Conservation (phyloP, 768 basidiomycete genomes). For the Glaciozyma martinii region DNA sequence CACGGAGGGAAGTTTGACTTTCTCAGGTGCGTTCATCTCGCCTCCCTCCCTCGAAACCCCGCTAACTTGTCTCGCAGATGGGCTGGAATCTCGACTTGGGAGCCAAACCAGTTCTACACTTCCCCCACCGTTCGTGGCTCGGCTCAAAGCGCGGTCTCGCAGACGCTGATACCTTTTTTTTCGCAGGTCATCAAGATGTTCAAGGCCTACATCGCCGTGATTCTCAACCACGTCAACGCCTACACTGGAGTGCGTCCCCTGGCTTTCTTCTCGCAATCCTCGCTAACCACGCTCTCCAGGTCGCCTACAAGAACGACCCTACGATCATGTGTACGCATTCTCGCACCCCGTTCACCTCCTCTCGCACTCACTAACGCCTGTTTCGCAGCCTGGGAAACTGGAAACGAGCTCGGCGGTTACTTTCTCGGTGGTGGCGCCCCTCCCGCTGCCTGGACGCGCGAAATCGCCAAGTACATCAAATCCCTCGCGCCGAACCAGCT, state of each 20-base stretch:
- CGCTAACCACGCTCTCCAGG: slow-evolving; percentile 1
- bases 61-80: slow-evolving; percentile 27
- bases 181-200: slow-evolving; percentile 32
- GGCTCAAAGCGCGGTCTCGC: neutral
- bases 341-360: neutral
- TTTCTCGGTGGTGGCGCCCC: slow-evolving; percentile 36
- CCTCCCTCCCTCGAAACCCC: neutral
- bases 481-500: slow-evolving; percentile 37
- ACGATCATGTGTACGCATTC: slow-evolving; percentile 31
- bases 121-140: slow-evolving; percentile 7
- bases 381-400: slow-evolving; percentile 35
- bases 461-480: slow-evolving; percentile 34
- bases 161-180: neutral
- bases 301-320: slow-evolving; percentile 36
- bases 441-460: slow-evolving; percentile 35
- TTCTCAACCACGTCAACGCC: slow-evolving; percentile 36
- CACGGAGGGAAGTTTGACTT: slow-evolving; percentile 40
- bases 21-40: slow-evolving; percentile 29
- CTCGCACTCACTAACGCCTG: neutral
- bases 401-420: slow-evolving; percentile 36
- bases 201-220: slow-evolving; percentile 35
- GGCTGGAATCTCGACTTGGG: slow-evolving; percentile 34
- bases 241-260: slow-evolving; percentile 32
- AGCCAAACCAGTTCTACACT: slow-evolving; percentile 35
- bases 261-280: neutral